A percentile compares a stretch with the other conserved stretches of the same genome.
phyloP scores from a whole-genome alignment of 164 flowering plant genomes.

The Vitis amurensis region DNA sequence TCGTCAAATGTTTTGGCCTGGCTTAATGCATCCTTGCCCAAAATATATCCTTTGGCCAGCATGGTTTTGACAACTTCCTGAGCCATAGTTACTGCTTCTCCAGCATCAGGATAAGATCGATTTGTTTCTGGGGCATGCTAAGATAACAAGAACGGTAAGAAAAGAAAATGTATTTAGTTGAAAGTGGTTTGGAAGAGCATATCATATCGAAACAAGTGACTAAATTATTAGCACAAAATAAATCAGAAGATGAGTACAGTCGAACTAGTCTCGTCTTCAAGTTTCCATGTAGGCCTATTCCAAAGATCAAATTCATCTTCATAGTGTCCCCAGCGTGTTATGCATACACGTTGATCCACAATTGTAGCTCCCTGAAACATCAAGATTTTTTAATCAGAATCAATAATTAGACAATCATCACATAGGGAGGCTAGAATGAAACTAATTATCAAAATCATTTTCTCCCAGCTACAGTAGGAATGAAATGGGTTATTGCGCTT shows the following conservation, averaged over 20 bases:
- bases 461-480: too few species aligned
- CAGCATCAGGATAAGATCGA: slow-evolving; percentile 40
- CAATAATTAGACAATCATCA: too few species aligned
- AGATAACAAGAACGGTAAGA: not conserved
- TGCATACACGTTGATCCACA: slow-evolving; percentile 61
- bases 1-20: slow-evolving; percentile 71
- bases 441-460: too few species aligned
- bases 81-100: slow-evolving; percentile 63
- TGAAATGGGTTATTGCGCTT: too few species aligned
- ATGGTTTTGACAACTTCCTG: slow-evolving; percentile 68
- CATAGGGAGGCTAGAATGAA: too few species aligned
- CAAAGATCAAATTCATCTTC: slow-evolving; percentile 53
- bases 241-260: slow-evolving; percentile 28
- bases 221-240: not conserved
- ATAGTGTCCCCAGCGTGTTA: slow-evolving; percentile 58
- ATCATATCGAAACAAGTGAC: not conserved
- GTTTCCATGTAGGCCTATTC: slow-evolving; percentile 47
- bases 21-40: slow-evolving; percentile 59
- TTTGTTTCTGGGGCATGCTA: slow-evolving; percentile 22
- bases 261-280: slow-evolving; percentile 41
- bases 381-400: not conserved
- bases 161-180: not conserved
- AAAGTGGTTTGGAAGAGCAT: not conserved
- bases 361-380: slow-evolving; percentile 66
- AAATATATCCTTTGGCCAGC: slow-evolving; percentile 59